Evolutionary conservation across 495 filamentous ascomycete genomes (phyloP).

Genomic region (Trichoderma parareesei): DNA sequence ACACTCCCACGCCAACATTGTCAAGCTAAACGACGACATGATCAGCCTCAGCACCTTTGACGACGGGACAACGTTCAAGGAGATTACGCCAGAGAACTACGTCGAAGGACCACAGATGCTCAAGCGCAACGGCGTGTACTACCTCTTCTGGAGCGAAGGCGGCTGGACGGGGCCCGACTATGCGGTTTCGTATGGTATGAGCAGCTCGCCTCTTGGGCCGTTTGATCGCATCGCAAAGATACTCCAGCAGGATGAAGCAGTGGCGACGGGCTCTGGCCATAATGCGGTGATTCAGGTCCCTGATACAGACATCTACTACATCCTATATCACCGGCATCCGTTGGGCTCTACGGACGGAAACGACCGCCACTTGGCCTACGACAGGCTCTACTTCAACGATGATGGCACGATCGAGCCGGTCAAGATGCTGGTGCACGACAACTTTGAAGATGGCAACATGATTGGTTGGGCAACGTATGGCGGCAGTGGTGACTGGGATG

Average conservation of each 20-base stretch:
- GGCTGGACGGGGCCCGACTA: conserved; percentile 39
- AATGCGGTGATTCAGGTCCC: conserved; percentile 35
- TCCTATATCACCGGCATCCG: conserved; percentile 40
- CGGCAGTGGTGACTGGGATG: conserved; percentile 16
- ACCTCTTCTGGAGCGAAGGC: conserved; percentile 52
- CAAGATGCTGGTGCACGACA: conserved; percentile 33
- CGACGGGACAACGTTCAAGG: conserved; percentile 47
- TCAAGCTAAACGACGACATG: conserved; percentile 56
- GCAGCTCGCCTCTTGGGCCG: conserved; percentile 34
- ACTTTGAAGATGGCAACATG: conserved; percentile 26
- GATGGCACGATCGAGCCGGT: conserved; percentile 33
- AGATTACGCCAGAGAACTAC: conserved; percentile 65
- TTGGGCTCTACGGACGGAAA: conserved; percentile 33
- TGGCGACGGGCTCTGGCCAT: conserved; percentile 36
- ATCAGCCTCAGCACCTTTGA: conserved; percentile 49
- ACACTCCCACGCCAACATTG: conserved; percentile 64
- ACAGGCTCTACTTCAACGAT: conserved; percentile 40
- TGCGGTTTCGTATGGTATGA: conserved; percentile 39
- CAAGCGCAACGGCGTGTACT: conserved; percentile 55
- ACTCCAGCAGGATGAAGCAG: conserved; percentile 28
- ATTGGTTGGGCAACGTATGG: conserved; percentile 23
- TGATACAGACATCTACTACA: conserved; percentile 38
- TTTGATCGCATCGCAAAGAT: conserved; percentile 32
- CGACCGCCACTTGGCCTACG: conserved; percentile 38
- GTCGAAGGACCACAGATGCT: conserved; percentile 77